A percentile compares a stretch with the other conserved stretches of the same genome.
These are phyloP conservation scores for Zasmidium angulare DNA, from an alignment of 2,329 filamentous ascomycete species.

Conservation along the genomic window DNA sequence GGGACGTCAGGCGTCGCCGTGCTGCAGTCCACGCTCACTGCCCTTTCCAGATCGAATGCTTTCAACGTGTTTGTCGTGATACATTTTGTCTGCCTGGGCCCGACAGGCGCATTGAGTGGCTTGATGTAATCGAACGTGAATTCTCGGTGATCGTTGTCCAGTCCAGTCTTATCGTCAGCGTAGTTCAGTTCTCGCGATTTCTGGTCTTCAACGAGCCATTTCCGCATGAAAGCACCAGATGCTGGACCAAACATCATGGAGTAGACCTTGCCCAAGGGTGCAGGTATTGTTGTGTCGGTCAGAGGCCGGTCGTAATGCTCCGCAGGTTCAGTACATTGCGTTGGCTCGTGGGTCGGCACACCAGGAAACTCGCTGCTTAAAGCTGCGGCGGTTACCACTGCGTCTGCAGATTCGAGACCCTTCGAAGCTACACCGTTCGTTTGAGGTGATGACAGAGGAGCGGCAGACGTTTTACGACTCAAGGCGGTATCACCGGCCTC, in stretches of 20 bases:
- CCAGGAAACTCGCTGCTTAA: slow-evolving; percentile 73
- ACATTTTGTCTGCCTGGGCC: slow-evolving; percentile 92
- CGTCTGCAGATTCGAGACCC: slow-evolving; percentile 34
- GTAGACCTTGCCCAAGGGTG: slow-evolving; percentile 89
- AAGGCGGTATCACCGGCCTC: slow-evolving; percentile 51
- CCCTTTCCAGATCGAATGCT: slow-evolving; percentile 79
- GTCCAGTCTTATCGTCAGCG: slow-evolving; percentile 76
- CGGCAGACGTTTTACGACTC: slow-evolving; percentile 70
- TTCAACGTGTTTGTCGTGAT: slow-evolving; percentile 85
- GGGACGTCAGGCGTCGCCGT: slow-evolving; percentile 95
- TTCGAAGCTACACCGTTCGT: slow-evolving; percentile 37
- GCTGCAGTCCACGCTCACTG: slow-evolving; percentile 75
- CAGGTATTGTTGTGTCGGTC: slow-evolving; percentile 81
- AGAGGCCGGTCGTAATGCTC: slow-evolving; percentile 82
- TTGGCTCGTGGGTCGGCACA: slow-evolving; percentile 75
- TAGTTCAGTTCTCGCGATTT: slow-evolving; percentile 86
- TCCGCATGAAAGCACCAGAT: slow-evolving; percentile 78
- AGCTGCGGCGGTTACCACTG: slow-evolving; percentile 42
- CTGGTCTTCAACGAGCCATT: slow-evolving; percentile 82
- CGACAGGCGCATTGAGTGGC: slow-evolving; percentile 78
- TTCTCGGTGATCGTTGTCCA: slow-evolving; percentile 67
- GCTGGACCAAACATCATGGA: slow-evolving; percentile 79
- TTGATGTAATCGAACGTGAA: slow-evolving; percentile 88
- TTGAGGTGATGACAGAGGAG: slow-evolving; percentile 38
- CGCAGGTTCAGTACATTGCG: slow-evolving; percentile 76